Evolutionary conservation across 192 early-diverging fungal species (phyloP), one percentile per base, ranked within the genome.

Genomic region (Coemansia sp.): DNA sequence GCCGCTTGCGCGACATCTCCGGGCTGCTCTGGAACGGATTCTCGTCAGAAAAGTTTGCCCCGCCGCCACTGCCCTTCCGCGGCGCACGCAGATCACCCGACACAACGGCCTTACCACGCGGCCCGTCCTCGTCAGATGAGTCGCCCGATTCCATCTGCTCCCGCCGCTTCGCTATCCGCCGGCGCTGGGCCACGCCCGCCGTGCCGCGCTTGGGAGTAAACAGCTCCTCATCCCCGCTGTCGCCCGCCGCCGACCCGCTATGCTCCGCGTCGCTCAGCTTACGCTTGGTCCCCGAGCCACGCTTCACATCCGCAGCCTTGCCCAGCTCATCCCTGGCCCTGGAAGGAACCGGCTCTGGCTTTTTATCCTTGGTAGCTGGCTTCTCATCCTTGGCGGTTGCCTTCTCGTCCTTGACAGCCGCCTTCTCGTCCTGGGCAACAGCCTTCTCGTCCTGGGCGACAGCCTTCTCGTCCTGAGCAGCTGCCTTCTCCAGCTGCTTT

Each of bases 21-120:
- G 62, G 69, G 38, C 63, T 66, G 56, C 69, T 62, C 44, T 74
- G 70, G 47, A 74, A 74, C 46, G 70, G 70, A 17, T 74, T 74
- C 12, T 74, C 63, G 48, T 67, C 60, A 0, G 70, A 74, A 21
- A 74, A 74, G 27, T 59, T 63, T 10, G 27, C 62, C 18, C n/a
- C 26, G 5, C 38, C 18, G 32, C 44, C 17, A 21, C 31, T 37
- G 19, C 31, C 13, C 41, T 21, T n/a, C n/a, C 8, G 32, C n/a
- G n/a, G n/a, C n/a, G n/a, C n/a, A n/a, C n/a, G n/a, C n/a, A n/a
- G n/a, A n/a, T n/a, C n/a, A n/a, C n/a, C n/a, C n/a, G n/a, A n/a
- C n/a, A n/a, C n/a, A n/a, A n/a, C n/a, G n/a, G n/a, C n/a, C n/a
- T n/a, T n/a, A n/a, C n/a, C n/a, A n/a, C n/a, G n/a, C n/a, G n/a